Evolutionary conservation across 495 filamentous ascomycete genomes (phyloP).

Genomic region (Aspergillus hancockii): DNA sequence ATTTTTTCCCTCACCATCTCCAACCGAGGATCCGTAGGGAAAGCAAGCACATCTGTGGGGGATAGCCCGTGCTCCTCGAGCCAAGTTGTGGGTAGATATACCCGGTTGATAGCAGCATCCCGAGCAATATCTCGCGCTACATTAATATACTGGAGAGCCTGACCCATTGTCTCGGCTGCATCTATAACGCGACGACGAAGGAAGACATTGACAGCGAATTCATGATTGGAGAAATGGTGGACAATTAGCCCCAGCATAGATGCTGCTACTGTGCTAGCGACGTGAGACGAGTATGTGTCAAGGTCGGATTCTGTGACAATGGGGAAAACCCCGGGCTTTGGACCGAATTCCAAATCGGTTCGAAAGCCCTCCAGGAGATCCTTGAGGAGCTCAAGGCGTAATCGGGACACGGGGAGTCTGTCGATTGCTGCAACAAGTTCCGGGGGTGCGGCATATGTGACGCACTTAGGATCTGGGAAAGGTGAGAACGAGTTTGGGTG

Average conservation of each 20-base stretch:
- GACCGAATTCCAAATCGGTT: conserved; percentile 57
- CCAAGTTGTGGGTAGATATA: conserved; percentile 65
- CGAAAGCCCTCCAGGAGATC: conserved; percentile 62
- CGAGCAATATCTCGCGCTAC: conserved; percentile 67
- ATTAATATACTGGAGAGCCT: conserved; percentile 70
- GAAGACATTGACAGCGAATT: background rate
- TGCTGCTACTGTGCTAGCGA: conserved; percentile 69
- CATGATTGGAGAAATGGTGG: conserved; percentile 35
- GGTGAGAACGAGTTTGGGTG: background rate
- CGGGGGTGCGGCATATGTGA: conserved; percentile 19
- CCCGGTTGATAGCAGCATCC: conserved; percentile 59
- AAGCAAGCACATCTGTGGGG: conserved; percentile 50
- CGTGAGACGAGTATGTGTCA: conserved; percentile 55
- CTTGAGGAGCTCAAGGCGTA: conserved; percentile 55
- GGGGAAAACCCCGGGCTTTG: conserved; percentile 39
- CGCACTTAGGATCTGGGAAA: background rate
- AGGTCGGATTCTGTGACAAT: conserved; percentile 57
- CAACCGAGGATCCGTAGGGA: conserved; percentile 38
- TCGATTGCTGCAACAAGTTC: conserved; percentile 23
- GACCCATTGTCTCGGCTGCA: conserved; percentile 61
- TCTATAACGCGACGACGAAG: conserved; percentile 24
- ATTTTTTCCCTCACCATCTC: conserved; percentile 51
- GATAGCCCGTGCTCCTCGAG: conserved; percentile 54
- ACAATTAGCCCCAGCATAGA: conserved; percentile 64
- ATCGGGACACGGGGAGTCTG: conserved; percentile 53